These are phyloP conservation scores for Emergomyces orientalis DNA, from an alignment of 2,329 filamentous ascomycete species.

Conservation along the genomic window DNA sequence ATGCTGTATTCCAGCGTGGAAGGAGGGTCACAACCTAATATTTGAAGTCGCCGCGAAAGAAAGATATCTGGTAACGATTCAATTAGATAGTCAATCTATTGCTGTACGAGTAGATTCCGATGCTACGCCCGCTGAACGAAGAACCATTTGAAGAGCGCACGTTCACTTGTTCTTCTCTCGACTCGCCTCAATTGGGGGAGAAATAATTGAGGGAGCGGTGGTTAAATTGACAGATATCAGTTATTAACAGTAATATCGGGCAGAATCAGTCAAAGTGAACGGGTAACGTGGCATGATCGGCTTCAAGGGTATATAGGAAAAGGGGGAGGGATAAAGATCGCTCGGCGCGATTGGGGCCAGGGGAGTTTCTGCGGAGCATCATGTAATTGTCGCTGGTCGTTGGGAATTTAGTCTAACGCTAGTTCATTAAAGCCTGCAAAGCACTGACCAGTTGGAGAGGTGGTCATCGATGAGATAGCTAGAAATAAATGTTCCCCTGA, in stretches of 20 bases:
- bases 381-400: no score
- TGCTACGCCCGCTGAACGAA: neutral
- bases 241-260: neutral
- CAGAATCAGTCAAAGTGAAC: neutral
- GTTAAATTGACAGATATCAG: neutral
- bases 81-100: neutral
- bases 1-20: neutral
- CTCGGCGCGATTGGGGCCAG: neutral
- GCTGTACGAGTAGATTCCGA: neutral
- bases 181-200: neutral
- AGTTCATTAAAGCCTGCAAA: no score
- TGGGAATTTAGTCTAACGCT: neutral
- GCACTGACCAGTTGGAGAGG: no score
- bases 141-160: neutral
- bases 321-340: neutral
- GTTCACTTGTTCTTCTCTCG: neutral
- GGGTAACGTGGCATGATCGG: slow-evolving; percentile 11
- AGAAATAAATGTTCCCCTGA: no score
- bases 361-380: no score
- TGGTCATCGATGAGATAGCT: no score
- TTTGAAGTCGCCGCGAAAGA: neutral
- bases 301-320: neutral
- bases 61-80: neutral
- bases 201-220: neutral
- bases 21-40: neutral